Conservation (phyloP, 495 filamentous ascomycete species). For the Talaromyces liani region DNA sequence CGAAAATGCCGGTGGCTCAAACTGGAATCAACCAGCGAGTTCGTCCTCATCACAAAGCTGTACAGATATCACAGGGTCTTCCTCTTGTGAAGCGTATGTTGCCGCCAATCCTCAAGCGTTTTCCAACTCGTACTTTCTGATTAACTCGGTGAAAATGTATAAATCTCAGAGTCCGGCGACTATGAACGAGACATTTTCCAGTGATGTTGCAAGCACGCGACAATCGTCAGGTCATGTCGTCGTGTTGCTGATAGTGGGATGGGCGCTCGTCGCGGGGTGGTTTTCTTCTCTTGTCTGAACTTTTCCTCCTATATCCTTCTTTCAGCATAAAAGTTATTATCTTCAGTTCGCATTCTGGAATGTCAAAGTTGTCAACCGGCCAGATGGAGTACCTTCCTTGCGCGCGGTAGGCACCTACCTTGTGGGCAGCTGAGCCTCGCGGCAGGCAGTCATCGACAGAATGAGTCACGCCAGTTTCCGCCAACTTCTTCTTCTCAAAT, state of each 20-base stretch:
- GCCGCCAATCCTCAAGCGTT: slow-evolving; percentile 51
- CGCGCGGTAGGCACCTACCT: not conserved
- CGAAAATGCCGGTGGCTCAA: slow-evolving; percentile 1
- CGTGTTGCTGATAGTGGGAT: not conserved
- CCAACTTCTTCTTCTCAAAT: not conserved
- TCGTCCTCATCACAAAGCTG: not conserved
- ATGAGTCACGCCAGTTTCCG: not conserved
- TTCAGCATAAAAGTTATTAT: not conserved
- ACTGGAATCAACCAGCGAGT: not conserved
- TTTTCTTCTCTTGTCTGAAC: not conserved
- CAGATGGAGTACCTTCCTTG: not conserved
- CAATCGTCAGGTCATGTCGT: not conserved
- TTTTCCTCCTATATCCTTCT: not conserved
- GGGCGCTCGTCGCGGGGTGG: not conserved
- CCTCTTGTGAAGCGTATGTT: slow-evolving; percentile 37
- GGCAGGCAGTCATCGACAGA: not conserved
- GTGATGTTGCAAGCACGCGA: not conserved
- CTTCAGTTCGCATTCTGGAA: not conserved
- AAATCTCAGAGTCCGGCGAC: slow-evolving; percentile 14
- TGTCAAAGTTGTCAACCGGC: not conserved
- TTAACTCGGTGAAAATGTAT: slow-evolving; percentile 62
- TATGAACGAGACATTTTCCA: not conserved
- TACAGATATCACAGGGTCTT: not conserved
- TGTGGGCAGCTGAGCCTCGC: not conserved
- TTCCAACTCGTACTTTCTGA: slow-evolving; percentile 60